A percentile compares a stretch with the other conserved stretches of the same genome.
Evolutionary conservation across 345 rosid genomes (phyloP).

Genomic region (Hibiscus mutabilis): DNA sequence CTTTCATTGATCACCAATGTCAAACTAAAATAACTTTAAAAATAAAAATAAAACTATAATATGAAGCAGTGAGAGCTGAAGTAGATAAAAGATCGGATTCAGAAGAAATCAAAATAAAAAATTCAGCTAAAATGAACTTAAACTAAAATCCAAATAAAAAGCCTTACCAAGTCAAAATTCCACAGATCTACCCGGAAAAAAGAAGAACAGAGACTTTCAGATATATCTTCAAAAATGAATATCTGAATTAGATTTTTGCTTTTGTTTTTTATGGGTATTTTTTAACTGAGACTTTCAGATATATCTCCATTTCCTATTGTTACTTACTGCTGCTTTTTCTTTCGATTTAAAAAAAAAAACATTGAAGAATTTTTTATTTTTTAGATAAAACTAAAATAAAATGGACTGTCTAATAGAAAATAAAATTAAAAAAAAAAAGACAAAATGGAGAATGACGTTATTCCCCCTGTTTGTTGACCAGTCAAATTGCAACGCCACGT

Average conservation of each 20-base stretch:
- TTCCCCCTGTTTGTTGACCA: not conserved
- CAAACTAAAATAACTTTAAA: not conserved
- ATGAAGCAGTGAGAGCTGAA: not conserved
- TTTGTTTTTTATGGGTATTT: not conserved
- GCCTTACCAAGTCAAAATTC: constrained; percentile 15
- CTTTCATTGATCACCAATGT: not conserved
- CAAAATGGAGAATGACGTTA: constrained; percentile 22
- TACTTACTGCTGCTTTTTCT: constrained; percentile 24
- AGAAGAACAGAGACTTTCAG: constrained; percentile 9
- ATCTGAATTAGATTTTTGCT: not conserved
- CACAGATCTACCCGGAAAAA: constrained; percentile 32
- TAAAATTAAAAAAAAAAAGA: constrained; percentile 11
- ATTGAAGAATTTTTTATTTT: not conserved
- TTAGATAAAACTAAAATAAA: constrained; percentile 16
- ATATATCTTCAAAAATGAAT: not conserved
- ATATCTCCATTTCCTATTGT: constrained; percentile 36
- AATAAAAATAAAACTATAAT: not conserved
- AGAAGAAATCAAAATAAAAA: constrained; percentile 20
- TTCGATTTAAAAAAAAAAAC: constrained; percentile 17
- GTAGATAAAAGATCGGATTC: constrained; percentile 13
- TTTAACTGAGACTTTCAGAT: no score
- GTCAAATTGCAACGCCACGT: constrained; percentile 21
- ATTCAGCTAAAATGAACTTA: not conserved
- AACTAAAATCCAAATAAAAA: not conserved
- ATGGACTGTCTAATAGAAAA: constrained; percentile 14